phyloP scores from a whole-genome alignment of 148 eudicot species.

The Oxyria digyna region DNA sequence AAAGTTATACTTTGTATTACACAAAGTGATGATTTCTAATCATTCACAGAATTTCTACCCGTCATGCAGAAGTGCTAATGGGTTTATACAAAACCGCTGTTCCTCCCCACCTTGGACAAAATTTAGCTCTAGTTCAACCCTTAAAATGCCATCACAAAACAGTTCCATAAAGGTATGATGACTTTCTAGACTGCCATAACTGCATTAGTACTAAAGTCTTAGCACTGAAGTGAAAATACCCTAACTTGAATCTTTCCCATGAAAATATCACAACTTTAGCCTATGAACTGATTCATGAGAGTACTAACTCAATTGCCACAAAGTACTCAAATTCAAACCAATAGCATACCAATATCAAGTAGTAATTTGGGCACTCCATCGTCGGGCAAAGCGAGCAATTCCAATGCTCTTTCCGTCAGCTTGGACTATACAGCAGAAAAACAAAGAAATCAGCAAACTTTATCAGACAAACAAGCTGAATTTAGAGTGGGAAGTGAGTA shows the following conservation, averaged over 20 bases:
- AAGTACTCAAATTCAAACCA: not conserved
- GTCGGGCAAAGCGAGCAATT: constrained; percentile 85
- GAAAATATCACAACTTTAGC: not conserved
- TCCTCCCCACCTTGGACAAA: not conserved
- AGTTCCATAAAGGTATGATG: not conserved
- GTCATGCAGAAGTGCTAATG: too few relatives aligned
- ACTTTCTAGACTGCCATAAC: not conserved
- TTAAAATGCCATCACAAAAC: not conserved
- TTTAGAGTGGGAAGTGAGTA: not conserved
- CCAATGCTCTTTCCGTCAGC: constrained; percentile 76
- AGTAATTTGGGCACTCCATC: constrained; percentile 75
- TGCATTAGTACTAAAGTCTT: not conserved
- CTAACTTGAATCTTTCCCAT: not conserved
- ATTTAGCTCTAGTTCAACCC: not conserved
- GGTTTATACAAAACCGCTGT: too few relatives aligned
- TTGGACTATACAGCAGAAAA: constrained; percentile 36
- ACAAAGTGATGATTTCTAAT: too few relatives aligned
- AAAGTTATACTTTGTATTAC: too few relatives aligned
- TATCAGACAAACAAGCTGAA: not conserved
- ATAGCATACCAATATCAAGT: constrained; percentile 64
- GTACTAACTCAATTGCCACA: not conserved
- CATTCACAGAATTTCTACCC: too few relatives aligned
- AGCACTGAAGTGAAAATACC: not conserved
- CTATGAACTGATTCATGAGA: not conserved
- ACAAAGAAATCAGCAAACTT: not conserved